phyloP scores from a whole-genome alignment of 352 stramenopile genomes.

The Pythium insidiosum region DNA sequence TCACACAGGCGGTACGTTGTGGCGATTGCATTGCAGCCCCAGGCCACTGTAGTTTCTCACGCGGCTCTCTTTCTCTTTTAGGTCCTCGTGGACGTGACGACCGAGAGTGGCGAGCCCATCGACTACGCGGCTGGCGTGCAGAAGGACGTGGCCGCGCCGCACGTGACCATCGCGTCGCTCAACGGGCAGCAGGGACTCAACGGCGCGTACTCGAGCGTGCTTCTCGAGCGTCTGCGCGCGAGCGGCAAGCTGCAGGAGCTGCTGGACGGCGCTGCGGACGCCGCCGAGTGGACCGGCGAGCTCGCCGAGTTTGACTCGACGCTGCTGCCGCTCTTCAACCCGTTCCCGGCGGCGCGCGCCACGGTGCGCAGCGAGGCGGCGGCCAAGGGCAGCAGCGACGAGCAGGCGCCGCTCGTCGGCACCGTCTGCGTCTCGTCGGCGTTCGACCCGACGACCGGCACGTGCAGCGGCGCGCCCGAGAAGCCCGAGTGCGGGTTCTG shows the following conservation, averaged over 20 bases:
- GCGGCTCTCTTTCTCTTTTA: background rate
- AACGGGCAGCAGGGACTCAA: constrained; percentile 34
- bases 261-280: constrained; percentile 18
- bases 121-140: constrained; percentile 16
- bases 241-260: constrained; percentile 49
- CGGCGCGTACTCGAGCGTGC: constrained; percentile 54
- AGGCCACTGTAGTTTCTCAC: too few relatives aligned
- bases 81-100: constrained; percentile 57
- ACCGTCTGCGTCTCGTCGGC: constrained; percentile 59
- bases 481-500: constrained; percentile 87
- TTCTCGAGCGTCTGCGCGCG: constrained; percentile 67
- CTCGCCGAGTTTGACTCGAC: constrained; percentile 61
- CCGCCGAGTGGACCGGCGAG: constrained; percentile 43
- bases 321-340: constrained; percentile 71
- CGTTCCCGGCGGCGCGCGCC: constrained; percentile 48
- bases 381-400: constrained; percentile 11
- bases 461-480: constrained; percentile 28
- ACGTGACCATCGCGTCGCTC: constrained; percentile 53
- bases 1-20: constrained; percentile 35
- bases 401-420: constrained; percentile 41
- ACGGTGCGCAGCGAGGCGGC: constrained; percentile 22
- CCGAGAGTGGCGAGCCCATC: constrained; percentile 51
- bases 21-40: too few relatives aligned
- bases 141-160: constrained; percentile 28
- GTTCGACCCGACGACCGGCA: constrained; percentile 44